These are phyloP conservation scores for Candida boleticola DNA, from an alignment of 805 yeast genomes.

Conservation along the genomic window DNA sequence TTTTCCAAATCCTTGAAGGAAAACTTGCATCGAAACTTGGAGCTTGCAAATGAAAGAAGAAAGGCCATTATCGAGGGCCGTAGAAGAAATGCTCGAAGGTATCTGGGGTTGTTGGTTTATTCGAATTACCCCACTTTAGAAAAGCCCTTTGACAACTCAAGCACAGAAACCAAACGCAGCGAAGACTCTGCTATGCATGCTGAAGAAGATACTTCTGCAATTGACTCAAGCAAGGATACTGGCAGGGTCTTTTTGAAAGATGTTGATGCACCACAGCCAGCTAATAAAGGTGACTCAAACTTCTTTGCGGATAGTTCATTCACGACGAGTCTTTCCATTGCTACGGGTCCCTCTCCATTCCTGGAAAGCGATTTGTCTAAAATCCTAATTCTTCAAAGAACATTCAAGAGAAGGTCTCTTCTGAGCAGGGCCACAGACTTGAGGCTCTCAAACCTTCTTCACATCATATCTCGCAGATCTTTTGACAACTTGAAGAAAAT, in stretches of 20 bases:
- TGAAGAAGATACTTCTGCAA: neutral
- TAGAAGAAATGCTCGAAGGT: conserved; percentile 7
- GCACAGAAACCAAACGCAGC: neutral
- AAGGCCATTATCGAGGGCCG: conserved; percentile 5
- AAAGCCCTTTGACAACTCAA: neutral
- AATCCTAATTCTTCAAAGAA: neutral
- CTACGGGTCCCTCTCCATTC: neutral
- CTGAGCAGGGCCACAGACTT: neutral
- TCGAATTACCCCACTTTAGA: neutral
- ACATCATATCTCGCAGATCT: neutral
- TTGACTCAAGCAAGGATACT: neutral
- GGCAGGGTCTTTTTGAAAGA: too few species aligned
- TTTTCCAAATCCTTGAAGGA: conserved; percentile 3
- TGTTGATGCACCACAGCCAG: neutral
- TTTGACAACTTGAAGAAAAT: conserved; percentile 1
- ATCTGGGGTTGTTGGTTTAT: conserved; percentile 1
- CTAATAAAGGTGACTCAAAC: neutral
- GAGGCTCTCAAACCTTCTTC: neutral
- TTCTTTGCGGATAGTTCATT: neutral
- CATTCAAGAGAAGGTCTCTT: neutral
- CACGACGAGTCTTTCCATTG: neutral
- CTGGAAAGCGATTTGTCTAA: neutral
- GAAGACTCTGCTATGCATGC: neutral
- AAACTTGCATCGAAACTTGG: conserved; percentile 7
- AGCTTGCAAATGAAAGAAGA: conserved; percentile 9